Evolutionary conservation across 1,284 basidiomycete species (phyloP), one percentile per base, ranked within the genome.

Genomic region (Ganoderma multipileum): DNA sequence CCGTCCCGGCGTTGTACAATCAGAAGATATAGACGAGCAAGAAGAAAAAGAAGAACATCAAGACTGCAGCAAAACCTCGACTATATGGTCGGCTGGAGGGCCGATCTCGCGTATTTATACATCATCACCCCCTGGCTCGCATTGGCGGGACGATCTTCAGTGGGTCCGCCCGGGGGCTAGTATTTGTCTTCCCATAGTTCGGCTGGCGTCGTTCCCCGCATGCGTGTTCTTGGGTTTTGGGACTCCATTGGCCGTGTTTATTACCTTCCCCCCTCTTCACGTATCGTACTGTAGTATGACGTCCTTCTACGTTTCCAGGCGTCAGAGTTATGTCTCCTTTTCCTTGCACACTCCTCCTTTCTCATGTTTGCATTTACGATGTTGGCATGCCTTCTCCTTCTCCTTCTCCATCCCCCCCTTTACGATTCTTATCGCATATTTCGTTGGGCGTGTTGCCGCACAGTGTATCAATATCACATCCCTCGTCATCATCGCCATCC

Each of bases 161-260:
- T 72, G 76, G 73, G 73, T 59, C 73, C 72, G 72, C 74, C 74
- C 71, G 71, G 75, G 75, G 79, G 78, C 73, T 76, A 77, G 72
- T 78, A 81, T 81, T 76, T 78, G 66, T 71, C 73, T 74, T 71
- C 71, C 72, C 74, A 62, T 71, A 66, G 71, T 67, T 75, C 76
- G 76, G 71, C 76, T 77, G 75, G 76, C 72, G 66, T 73, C 70
- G 72, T 72, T 68, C 69, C 73, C 73, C 73, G 73, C 63, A 47
- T 82, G 79, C 82, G 79, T 82, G 79, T 80, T 84, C 78, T 84
- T 84, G 83, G 81, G 80, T 84, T 79, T 78, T 83, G 79, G 82
- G 80, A 81, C 79, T 73, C 64, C 4, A 75, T 79, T 76, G 76
- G 72, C 76, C 74, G 69, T 76, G 74, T 77, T 74, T 74, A 76